phyloP scores from a whole-genome alignment of 2,329 filamentous ascomycete species.

The Calonectria pteridis region DNA sequence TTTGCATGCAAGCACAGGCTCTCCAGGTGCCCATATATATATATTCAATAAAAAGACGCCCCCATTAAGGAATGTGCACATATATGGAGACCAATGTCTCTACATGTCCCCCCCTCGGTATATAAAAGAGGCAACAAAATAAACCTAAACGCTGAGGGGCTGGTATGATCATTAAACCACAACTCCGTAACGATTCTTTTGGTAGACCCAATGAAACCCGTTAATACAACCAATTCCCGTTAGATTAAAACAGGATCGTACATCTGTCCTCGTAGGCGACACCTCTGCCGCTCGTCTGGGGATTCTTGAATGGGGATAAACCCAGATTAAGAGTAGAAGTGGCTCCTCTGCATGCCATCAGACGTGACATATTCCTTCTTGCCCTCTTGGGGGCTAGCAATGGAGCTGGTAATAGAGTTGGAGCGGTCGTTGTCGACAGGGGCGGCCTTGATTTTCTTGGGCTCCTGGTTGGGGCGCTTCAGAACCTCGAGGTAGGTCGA shows the following conservation, averaged over 20 bases:
- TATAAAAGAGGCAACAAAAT: slow-evolving; percentile 25
- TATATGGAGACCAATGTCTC: slow-evolving; percentile 16
- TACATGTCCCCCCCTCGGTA: slow-evolving; percentile 20
- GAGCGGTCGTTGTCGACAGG: slow-evolving; percentile 61
- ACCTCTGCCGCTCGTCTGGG: slow-evolving; percentile 15
- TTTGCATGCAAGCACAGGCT: background rate
- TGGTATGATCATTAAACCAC: slow-evolving; percentile 37
- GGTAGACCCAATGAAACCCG: slow-evolving; percentile 39
- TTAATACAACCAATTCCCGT: slow-evolving; percentile 33
- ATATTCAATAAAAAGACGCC: slow-evolving; percentile 1
- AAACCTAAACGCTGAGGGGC: slow-evolving; percentile 42
- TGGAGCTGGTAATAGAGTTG: slow-evolving; percentile 64
- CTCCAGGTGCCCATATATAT: background rate
- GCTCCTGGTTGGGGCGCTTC: slow-evolving; percentile 62
- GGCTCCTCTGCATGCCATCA: slow-evolving; percentile 69
- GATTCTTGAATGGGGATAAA: background rate
- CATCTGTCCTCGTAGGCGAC: slow-evolving; percentile 29
- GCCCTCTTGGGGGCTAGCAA: slow-evolving; percentile 52
- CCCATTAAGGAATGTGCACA: slow-evolving; percentile 31
- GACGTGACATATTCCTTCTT: slow-evolving; percentile 66
- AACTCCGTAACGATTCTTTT: slow-evolving; percentile 44
- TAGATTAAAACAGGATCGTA: slow-evolving; percentile 35
- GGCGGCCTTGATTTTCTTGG: slow-evolving; percentile 66
- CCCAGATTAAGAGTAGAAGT: slow-evolving; percentile 65
- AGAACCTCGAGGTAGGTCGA: slow-evolving; percentile 88